Evolutionary conservation across 192 early-diverging fungal species (phyloP), one percentile per base, ranked within the genome.

Genomic region (Mortierella alpina): DNA sequence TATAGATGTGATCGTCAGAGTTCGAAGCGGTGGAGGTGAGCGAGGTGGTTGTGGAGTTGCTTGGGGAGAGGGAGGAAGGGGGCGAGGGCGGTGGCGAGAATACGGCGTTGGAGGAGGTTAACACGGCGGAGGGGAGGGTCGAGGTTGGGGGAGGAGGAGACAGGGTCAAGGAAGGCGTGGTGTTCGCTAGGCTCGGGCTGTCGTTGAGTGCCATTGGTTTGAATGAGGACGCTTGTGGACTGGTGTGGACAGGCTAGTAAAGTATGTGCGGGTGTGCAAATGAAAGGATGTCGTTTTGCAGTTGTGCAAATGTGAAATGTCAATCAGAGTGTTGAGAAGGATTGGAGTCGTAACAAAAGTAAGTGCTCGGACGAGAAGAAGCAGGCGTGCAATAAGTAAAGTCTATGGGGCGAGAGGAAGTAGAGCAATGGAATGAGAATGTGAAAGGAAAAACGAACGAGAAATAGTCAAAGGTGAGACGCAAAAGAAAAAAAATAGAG

Each of bases 31-130:
- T 49, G 45, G 46, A 58, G 44, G 64, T 44, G 22, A 74, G 48
- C 14, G 72, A 74, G 9, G 72, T 41, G 8, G 64, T 59, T 11
- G 63, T 74, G 6, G 72, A 74, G 62, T 57, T 73, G 18, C 31
- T 48, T 13, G 72, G 57, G 1, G 72, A 66, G 11, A 41, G 55
- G 4, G 41, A 44, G 44, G 58, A 23, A 14, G 56, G 59, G 20
- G 55, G 18, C 17, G 62, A 20, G 11, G 54, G 20, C 20, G 66
- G 39, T 7, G 55, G 31, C 31, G 31, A 31, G 31, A 20, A 49
- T 54, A 1, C 39, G 42, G 59, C 31, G 23, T 41, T n/a, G n/a
- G 59, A 40, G 17, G 47, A 52, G 67, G 67, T 15, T 13, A 46
- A 20, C 22, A 45, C 15, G 9, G 20, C 41, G 14, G 65, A 67